Evolutionary conservation across 768 basidiomycete species (phyloP).

Genomic region (Melanogaster broomeanus): DNA sequence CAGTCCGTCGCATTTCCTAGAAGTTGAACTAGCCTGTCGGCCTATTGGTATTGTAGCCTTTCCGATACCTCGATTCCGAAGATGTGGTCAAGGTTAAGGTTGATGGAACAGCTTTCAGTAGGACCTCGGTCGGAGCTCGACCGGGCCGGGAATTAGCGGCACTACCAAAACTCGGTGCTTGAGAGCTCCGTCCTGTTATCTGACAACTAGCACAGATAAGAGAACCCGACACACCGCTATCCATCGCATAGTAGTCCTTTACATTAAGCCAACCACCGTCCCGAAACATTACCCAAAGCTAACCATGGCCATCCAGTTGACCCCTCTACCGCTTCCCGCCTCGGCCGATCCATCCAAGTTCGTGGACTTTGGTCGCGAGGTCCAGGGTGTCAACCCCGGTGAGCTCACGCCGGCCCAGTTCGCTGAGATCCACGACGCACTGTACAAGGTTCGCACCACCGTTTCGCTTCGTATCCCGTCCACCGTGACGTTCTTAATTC

Average conservation of each 20-base stretch:
- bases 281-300: neutral
- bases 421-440: constrained; percentile 62
- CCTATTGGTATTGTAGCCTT: no score
- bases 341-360: constrained; percentile 70
- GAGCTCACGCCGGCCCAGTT: constrained; percentile 61
- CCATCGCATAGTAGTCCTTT: no score
- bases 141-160: neutral
- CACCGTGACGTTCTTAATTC: constrained; percentile 1
- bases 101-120: no score
- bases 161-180: no score
- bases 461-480: neutral
- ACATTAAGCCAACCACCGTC: neutral
- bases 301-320: constrained; percentile 66
- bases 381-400: constrained; percentile 72
- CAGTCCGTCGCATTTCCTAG: no score
- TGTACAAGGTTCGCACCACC: constrained; percentile 65
- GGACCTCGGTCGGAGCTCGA: no score
- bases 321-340: constrained; percentile 69
- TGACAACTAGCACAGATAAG: neutral
- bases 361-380: constrained; percentile 72
- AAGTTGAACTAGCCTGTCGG: no score
- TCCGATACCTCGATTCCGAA: no score
- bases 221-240: neutral
- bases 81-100: no score
- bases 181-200: no score